Base-by-base conservation (phyloP, 805 yeast genomes). In the Metschnikowia colocasiae region DNA sequence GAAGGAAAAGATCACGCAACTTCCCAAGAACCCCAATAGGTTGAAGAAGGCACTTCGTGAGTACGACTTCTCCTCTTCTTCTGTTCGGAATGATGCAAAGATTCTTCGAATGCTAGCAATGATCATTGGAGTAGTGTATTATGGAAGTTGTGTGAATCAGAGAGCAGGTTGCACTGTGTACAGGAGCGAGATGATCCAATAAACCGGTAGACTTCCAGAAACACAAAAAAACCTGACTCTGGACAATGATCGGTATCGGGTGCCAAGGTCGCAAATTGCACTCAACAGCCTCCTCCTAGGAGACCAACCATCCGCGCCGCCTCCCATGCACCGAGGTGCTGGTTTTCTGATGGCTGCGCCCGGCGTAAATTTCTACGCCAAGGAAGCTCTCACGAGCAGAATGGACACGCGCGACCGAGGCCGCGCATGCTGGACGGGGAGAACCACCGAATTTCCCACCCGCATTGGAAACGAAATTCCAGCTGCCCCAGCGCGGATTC, bases 11-110 rank as follows among this genome's bases (percentile, higher is more conserved):
- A 83, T 67, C 12, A 87, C 91, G 61, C 95, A 87, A 15, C 90
- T 78, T 0, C 92, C 89, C 13, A 88, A 63, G 56, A 87, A 88
- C 13, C 96, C 96, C 25, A 88, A 69, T 25, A 89, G 74, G 52
- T 87, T 81, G 67, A 83, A 84, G 59, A 84, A 84, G 1, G 96
- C 96, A 52, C 78, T 74, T 40, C 96, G 70, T 0, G 95, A 86
- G 56, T 81, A 84, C 44, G 74, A 69, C 43, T 91, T 69, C 62
- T 89, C 96, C 57, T 88, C 96, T 55, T 88, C 95, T 52, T 87
- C 95, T 2, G 94, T 80, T 16, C 96, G 68, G 59, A 88, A 87
- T 4, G 94, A 84, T 19, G 90, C 82, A 60, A 88, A 88, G 36
- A 88, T 83, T 48, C 87, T 71, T 40, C 96, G 68, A 36, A 89